Conservation (phyloP, 169 alveolate species). For the Blepharisma undulans region DNA sequence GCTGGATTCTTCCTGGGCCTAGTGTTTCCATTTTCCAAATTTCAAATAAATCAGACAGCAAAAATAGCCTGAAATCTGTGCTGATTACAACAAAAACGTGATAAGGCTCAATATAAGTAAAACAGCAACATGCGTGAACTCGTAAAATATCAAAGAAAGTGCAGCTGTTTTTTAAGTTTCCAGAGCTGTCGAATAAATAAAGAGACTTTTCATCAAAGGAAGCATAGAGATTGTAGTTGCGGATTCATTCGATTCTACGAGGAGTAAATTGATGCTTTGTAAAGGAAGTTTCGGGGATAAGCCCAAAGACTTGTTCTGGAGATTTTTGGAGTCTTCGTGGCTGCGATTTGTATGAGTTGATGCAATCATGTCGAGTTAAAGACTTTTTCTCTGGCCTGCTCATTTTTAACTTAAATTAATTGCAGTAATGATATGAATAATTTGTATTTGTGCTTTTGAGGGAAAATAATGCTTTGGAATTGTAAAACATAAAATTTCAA, state of each 20-base stretch:
- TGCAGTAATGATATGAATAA: neutral
- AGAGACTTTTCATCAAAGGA: neutral
- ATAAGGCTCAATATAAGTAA: neutral
- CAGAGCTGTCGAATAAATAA: neutral
- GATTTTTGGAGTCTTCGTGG: neutral
- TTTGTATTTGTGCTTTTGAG: neutral
- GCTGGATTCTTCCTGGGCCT: neutral
- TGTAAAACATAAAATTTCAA: too few species aligned
- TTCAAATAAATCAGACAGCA: neutral
- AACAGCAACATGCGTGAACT: neutral
- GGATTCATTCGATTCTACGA: neutral
- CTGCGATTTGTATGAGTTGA: neutral
- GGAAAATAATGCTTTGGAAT: neutral
- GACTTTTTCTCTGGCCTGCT: neutral
- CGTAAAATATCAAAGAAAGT: neutral
- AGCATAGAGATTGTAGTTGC: neutral
- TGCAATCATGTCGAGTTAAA: constrained; percentile 6
- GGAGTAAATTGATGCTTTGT: neutral
- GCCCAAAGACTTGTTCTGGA: constrained; percentile 24
- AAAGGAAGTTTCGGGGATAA: constrained; percentile 19
- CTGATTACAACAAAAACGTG: neutral
- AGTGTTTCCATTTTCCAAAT: neutral
- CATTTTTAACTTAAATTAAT: neutral
- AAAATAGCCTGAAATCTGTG: neutral
- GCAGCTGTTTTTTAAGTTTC: neutral